These are phyloP conservation scores for Komagataella mondaviorum DNA, from an alignment of 805 yeast genomes.

Conservation along the genomic window DNA sequence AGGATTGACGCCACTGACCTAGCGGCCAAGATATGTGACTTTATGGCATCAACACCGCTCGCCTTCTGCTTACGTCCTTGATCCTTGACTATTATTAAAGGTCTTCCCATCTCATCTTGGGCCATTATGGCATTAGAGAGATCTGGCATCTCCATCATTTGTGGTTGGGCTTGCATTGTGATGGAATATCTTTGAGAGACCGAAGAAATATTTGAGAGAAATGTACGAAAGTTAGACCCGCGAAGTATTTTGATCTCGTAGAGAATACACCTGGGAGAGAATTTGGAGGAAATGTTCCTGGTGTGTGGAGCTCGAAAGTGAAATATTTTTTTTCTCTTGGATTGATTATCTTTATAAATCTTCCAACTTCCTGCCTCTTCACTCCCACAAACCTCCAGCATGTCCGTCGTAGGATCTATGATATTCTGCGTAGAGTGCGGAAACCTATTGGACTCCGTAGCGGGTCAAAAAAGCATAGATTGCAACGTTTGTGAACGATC, in stretches of 20 bases:
- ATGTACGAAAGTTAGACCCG: not conserved
- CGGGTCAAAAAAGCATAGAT: conserved; percentile 31
- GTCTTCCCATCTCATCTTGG: conserved; percentile 98
- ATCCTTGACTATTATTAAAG: conserved; percentile 93
- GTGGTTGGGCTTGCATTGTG: conserved; percentile 10
- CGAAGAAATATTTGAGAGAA: not conserved
- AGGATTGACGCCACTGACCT: conserved; percentile 87
- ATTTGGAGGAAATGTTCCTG: not conserved
- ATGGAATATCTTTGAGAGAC: not conserved
- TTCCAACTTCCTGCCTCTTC: not conserved
- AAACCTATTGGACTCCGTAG: conserved; percentile 62
- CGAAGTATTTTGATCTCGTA: not conserved
- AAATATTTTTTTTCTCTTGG: not conserved
- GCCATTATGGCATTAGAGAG: conserved; percentile 97
- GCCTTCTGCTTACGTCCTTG: conserved; percentile 35
- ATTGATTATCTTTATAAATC: not conserved
- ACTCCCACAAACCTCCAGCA: conserved; percentile 13
- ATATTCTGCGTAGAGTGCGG: conserved; percentile 94
- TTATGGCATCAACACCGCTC: conserved; percentile 71
- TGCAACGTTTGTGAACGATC: conserved; percentile 39
- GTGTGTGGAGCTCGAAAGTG: conserved; percentile 3
- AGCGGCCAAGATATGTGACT: conserved; percentile 88
- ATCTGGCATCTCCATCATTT: conserved; percentile 56
- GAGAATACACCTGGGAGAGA: not conserved
- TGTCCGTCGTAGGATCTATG: conserved; percentile 94